Evolutionary conservation across 1,139 yeast species (phyloP), one percentile per base, ranked within the genome.

Genomic region (Wickerhamomyces sp.): DNA sequence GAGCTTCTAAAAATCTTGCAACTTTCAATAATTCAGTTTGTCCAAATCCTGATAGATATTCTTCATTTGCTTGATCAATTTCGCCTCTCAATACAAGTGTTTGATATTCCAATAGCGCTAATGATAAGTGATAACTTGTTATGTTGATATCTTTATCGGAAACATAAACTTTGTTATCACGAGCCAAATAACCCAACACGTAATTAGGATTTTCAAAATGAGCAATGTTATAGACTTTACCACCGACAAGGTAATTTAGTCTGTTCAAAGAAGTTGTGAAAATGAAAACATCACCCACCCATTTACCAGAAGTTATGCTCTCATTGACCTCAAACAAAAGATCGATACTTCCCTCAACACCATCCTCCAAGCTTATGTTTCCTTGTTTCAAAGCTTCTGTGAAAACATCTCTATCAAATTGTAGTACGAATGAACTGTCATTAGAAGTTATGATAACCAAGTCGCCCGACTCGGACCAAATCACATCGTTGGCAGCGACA

Each of bases 261-360:
- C 97, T 79, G 64, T 89, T 88, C 27, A 95, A 77, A 18, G 81
- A 56, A 2, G 95, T 82, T 14, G 97, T 88, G 68, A 84, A 92
- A 41, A 92, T 78, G 60, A 90, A 90, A 32, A 94, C 97, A 67
- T 92, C 97, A 51, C 98, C 98, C 55, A 90, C 88, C 86, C 97
- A 92, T 61, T 82, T 82, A 55, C 97, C 97, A 17, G 95, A 83
- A 46, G 86, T 78, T 31, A 92, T 78, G 24, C 82, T 67, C 59
- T 92, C 98, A 41, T 80, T 78, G 46, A 89, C 76, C 47, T 94
- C 95, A 57, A 81, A 78, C 43, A 87, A 69, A 22, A 90, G 94
- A 46, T 87, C 95, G 61, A 94, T 88, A 10, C 94, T 77, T 32
- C 76, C 81, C 57, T 84, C 96, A 31, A 85, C 86, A 48, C 96